phyloP scores from a whole-genome alignment of 208 protist genomes.

The Trypanosoma lewisi region DNA sequence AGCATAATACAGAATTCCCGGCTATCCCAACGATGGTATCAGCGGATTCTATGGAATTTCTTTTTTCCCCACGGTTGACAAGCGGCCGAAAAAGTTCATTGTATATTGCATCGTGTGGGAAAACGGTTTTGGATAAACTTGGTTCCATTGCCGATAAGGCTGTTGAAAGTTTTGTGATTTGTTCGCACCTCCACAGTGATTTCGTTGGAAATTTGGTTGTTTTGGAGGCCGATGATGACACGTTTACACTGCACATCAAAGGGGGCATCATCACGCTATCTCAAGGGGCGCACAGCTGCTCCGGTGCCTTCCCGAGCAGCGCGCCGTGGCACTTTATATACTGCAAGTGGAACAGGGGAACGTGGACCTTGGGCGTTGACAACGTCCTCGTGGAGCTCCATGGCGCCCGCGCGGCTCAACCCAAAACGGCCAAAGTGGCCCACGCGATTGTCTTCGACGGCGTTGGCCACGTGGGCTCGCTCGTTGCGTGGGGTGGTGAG shows the following conservation, averaged over 20 bases:
- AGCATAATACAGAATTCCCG: constrained; percentile 36
- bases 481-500: constrained; percentile 36
- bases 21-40: constrained; percentile 47
- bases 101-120: constrained; percentile 25
- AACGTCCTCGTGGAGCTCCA: constrained; percentile 46
- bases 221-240: constrained; percentile 39
- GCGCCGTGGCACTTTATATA: constrained; percentile 64
- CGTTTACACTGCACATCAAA: constrained; percentile 36
- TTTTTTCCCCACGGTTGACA: constrained; percentile 53
- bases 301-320: constrained; percentile 42
- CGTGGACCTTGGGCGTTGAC: constrained; percentile 70
- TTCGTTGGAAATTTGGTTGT: constrained; percentile 54
- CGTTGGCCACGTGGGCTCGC: constrained; percentile 62
- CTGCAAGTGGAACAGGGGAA: constrained; percentile 59
- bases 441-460: constrained; percentile 48
- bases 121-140: constrained; percentile 23
- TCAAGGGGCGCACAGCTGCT: constrained; percentile 47
- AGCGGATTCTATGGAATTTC: constrained; percentile 38
- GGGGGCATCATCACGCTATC: constrained; percentile 33
- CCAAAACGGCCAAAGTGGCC: constrained; percentile 45
- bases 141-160: constrained; percentile 22
- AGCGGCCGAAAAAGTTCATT: constrained; percentile 38
- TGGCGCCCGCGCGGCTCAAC: constrained; percentile 47
- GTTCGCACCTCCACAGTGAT: constrained; percentile 54
- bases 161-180: constrained; percentile 60